phyloP scores from a whole-genome alignment of 805 yeast genomes.

The Yamadazyma insecticola region DNA sequence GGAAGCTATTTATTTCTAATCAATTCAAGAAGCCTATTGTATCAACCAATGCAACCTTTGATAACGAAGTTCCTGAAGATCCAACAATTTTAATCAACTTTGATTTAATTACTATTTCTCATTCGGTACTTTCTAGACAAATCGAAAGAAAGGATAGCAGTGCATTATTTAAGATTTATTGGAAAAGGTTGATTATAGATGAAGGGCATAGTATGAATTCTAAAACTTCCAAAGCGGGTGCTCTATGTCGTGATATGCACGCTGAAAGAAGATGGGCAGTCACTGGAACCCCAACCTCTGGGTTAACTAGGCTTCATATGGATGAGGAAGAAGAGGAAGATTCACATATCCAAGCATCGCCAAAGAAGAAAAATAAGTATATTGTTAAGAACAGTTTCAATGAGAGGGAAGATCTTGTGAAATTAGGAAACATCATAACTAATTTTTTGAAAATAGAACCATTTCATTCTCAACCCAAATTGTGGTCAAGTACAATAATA shows the following conservation, averaged over 20 bases:
- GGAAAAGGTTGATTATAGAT: conserved; percentile 72
- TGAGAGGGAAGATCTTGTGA: conserved; percentile 48
- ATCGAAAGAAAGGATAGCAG: conserved; percentile 22
- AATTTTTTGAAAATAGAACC: conserved; percentile 59
- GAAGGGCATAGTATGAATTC: conserved; percentile 68
- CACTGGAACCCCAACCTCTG: conserved; percentile 74
- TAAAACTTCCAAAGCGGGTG: conserved; percentile 45
- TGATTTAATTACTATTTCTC: conserved; percentile 52
- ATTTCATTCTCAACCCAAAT: conserved; percentile 42
- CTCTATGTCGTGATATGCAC: conserved; percentile 42
- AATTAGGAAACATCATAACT: conserved; percentile 48
- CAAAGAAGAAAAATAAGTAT: conserved; percentile 28
- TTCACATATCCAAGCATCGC: conserved; percentile 8
- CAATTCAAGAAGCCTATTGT: conserved; percentile 22
- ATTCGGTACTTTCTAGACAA: conserved; percentile 42
- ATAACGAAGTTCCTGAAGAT: conserved; percentile 16
- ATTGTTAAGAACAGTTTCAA: conserved; percentile 47
- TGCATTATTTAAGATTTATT: conserved; percentile 42
- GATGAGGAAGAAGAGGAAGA: conserved; percentile 22
- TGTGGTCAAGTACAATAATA: conserved; percentile 45
- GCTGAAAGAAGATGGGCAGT: conserved; percentile 71
- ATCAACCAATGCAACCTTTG: conserved; percentile 12
- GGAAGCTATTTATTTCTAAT: conserved; percentile 25
- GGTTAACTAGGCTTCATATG: conserved; percentile 56
- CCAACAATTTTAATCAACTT: conserved; percentile 33